Conservation (phyloP, 2,329 filamentous ascomycete species). For the Aspergillus chevalieri region DNA sequence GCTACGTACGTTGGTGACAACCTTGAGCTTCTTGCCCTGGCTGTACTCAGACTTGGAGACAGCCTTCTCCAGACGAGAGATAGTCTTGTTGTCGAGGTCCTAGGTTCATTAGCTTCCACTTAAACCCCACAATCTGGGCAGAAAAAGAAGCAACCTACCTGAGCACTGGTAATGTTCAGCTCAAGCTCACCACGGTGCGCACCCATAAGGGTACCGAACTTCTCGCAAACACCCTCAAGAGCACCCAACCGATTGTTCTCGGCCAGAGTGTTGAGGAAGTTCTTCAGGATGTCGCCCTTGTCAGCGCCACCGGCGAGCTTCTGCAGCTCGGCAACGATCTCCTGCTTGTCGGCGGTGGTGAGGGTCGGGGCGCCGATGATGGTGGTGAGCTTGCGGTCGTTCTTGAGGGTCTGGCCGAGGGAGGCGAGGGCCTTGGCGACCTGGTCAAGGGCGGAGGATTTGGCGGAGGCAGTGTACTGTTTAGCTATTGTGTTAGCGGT, state of each 20-base stretch:
- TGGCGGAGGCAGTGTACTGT: constrained; percentile 93
- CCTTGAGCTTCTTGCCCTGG: constrained; percentile 95
- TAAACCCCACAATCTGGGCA: neutral
- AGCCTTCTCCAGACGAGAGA: constrained; percentile 78
- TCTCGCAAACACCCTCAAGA: constrained; percentile 73
- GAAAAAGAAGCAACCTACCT: constrained; percentile 51
- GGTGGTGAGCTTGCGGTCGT: constrained; percentile 70
- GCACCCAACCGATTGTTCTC: constrained; percentile 93
- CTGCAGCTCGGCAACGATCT: constrained; percentile 79
- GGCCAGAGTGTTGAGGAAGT: constrained; percentile 84
- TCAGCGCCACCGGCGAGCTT: constrained; percentile 66
- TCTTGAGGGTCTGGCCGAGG: constrained; percentile 67
- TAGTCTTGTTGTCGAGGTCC: constrained; percentile 80
- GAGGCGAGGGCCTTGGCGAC: constrained; percentile 72
- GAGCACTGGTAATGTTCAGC: constrained; percentile 81
- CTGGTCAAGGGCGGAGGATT: constrained; percentile 76
- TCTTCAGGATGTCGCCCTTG: constrained; percentile 78
- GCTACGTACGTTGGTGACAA: constrained; percentile 70
- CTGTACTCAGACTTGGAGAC: constrained; percentile 84
- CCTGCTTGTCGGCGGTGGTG: constrained; percentile 68
- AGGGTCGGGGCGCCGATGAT: constrained; percentile 81
- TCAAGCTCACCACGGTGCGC: constrained; percentile 90
- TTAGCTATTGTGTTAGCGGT: constrained; percentile 6
- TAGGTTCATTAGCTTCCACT: constrained; percentile 29
- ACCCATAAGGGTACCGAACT: constrained; percentile 82